Evolutionary conservation across 2,329 filamentous ascomycete species (phyloP).

Genomic region (Colletotrichum costaricense): DNA sequence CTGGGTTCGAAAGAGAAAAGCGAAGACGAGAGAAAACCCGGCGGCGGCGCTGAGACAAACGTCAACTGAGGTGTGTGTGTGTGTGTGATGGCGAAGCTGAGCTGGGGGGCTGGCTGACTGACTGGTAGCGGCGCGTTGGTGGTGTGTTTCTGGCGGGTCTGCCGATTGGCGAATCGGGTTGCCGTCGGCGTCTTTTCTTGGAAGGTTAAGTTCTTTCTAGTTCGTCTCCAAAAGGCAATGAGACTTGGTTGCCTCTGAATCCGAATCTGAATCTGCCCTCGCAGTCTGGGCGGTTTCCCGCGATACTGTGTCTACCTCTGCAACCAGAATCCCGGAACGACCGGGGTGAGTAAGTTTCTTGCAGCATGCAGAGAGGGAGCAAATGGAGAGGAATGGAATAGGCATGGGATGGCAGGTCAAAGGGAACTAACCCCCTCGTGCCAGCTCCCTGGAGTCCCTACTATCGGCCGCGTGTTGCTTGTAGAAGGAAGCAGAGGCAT

Average conservation of each 20-base stretch:
- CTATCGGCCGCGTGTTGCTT: not conserved
- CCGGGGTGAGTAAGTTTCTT: not conserved
- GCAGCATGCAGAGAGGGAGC: not conserved
- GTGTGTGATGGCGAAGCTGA: conserved; percentile 19
- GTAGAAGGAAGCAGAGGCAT: not conserved
- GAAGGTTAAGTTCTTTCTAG: not conserved
- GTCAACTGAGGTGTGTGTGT: not conserved
- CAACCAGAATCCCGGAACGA: not conserved
- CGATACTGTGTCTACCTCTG: not conserved
- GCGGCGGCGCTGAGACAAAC: conserved; percentile 16
- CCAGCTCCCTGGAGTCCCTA: not conserved
- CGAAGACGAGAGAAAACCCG: not conserved
- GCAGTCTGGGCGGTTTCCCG: not conserved
- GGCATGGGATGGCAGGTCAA: conserved; percentile 9
- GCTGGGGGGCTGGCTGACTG: conserved; percentile 5
- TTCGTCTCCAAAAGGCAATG: not conserved
- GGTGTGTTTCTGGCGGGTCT: not conserved
- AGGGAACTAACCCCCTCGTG: not conserved
- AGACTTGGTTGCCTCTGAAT: not conserved
- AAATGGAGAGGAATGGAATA: conserved; percentile 11
- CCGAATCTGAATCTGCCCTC: not conserved
- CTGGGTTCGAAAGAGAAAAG: not conserved
- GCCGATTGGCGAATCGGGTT: conserved; percentile 2
- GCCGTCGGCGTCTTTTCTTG: not conserved
- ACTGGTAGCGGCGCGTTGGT: conserved; percentile 4